Percentiles rank a stretch among this genome's conserved stretches.
These are phyloP conservation scores for bread wheat (Triticum aestivum) DNA, from an alignment of 176 grass and related monocot species.

Conservation along the genomic window DNA sequence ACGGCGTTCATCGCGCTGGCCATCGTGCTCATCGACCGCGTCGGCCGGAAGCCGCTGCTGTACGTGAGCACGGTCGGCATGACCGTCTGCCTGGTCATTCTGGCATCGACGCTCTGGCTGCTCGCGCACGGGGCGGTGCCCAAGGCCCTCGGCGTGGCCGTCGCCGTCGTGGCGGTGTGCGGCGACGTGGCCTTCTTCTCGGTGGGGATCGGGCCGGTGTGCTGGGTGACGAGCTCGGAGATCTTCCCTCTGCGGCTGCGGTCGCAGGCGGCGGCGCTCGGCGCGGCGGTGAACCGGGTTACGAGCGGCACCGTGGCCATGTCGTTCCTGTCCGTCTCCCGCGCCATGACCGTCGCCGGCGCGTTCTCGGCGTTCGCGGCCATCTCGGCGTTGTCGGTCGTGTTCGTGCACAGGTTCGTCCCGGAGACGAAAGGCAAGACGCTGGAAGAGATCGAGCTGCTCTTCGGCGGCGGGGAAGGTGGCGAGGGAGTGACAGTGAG, in stretches of 20 bases:
- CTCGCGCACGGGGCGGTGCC: constrained; percentile 41
- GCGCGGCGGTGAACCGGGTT: constrained; percentile 52
- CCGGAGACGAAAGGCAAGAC: constrained; percentile 63
- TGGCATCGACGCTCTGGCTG: constrained; percentile 40
- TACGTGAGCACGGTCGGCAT: constrained; percentile 67
- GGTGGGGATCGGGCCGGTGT: constrained; percentile 65
- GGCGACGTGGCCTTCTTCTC: constrained; percentile 77
- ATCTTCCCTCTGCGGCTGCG: constrained; percentile 58
- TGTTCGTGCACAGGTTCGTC: constrained; percentile 49
- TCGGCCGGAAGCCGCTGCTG: constrained; percentile 57
- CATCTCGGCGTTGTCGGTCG: constrained; percentile 49
- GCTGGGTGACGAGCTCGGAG: constrained; percentile 64
- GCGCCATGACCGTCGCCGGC: constrained; percentile 37
- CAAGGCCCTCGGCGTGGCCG: constrained; percentile 16
- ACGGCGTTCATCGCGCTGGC: constrained; percentile 66
- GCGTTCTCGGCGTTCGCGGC: constrained; percentile 55
- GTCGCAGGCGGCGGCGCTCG: constrained; percentile 58
- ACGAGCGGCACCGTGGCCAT: constrained; percentile 64
- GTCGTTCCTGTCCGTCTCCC: constrained; percentile 64
- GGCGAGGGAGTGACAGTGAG: background rate
- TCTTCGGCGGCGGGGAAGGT: constrained; percentile 23
- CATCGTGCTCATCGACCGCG: constrained; percentile 57
- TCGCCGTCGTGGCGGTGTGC: constrained; percentile 48
- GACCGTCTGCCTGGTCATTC: constrained; percentile 48
- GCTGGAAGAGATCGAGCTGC: constrained; percentile 59